Conservation (phyloP, 2,329 filamentous ascomycete genomes). For the Botrytis galanthina region DNA sequence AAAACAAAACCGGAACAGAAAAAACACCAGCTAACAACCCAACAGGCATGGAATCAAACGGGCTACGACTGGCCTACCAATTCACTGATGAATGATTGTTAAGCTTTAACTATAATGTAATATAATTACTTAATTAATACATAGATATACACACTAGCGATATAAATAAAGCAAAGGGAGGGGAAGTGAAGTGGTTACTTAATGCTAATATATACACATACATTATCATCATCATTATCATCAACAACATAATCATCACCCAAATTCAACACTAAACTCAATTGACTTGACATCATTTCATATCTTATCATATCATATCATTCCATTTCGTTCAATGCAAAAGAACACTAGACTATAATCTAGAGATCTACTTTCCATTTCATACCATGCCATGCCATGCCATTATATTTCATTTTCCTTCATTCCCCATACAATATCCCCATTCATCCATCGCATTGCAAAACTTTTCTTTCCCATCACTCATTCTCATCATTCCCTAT, state of each 20-base stretch:
- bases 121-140: too few relatives aligned
- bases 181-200: too few relatives aligned
- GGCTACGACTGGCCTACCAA: conserved; percentile 37
- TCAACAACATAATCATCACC: neutral
- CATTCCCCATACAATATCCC: neutral
- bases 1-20: too few relatives aligned
- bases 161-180: too few relatives aligned
- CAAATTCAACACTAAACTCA: neutral
- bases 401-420: neutral
- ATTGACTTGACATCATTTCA: neutral
- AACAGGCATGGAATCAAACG: conserved; percentile 26
- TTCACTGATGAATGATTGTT: conserved; percentile 28
- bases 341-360: neutral
- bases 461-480: neutral
- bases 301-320: neutral
- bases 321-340: neutral
- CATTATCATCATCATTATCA: too few relatives aligned
- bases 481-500: neutral
- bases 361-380: neutral
- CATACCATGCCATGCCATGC: neutral
- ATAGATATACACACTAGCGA: too few relatives aligned
- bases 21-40: neutral
- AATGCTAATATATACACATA: too few relatives aligned
- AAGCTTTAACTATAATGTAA: too few relatives aligned
- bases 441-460: neutral